Base-by-base conservation (phyloP, 2,329 filamentous ascomycete species). In the Penicillium aurantiogriseum region DNA sequence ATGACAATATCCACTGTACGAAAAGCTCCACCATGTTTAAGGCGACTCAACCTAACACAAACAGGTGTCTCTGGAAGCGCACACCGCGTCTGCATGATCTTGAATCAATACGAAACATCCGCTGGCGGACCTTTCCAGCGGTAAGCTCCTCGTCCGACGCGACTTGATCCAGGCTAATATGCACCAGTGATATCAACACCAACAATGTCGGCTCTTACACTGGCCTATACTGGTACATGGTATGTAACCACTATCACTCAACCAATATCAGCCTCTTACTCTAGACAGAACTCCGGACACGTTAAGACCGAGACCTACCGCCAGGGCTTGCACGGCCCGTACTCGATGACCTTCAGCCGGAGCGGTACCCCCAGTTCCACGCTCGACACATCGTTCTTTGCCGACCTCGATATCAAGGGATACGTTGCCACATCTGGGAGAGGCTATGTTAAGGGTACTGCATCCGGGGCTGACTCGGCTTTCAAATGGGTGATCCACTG, bases 91-190 rank as follows among this genome's bases (percentile, higher is more conserved):
- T 89, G 86, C 71, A 83, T 88, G 71, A 75, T 87, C 53, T 78
- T 75, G 11, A 74, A 75, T 50, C 75, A 83, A 36, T 86, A 85
- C 49, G 87, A 89, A 69, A 80, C 78, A 9, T 85, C 83, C 1
- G 86, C 85, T 0, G 87, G 87, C 13, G 87, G 86, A 1, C 87
- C 87, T 17, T 89, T 89, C 78, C 81, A 83, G 75, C 79, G 83
- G 59, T 74, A 69, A 53, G 71, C 67, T 39, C 57, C 52, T 25
- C 1, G 3, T 17, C 2, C 15, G 4, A n/a, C 17, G 23, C 35
- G 2, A n/a, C 23, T 39, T 21, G 7, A 40, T 4, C 15, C 13
- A 6, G 2, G n/a, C 62, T 63, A 57, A 65, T 23, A 9, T 21
- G 6, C 9, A 65, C 68, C 60, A 75, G 78, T 17, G 85, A 88